These are phyloP conservation scores for Suhomyces sp. DNA, from an alignment of 805 yeast genomes.

Conservation along the genomic window DNA sequence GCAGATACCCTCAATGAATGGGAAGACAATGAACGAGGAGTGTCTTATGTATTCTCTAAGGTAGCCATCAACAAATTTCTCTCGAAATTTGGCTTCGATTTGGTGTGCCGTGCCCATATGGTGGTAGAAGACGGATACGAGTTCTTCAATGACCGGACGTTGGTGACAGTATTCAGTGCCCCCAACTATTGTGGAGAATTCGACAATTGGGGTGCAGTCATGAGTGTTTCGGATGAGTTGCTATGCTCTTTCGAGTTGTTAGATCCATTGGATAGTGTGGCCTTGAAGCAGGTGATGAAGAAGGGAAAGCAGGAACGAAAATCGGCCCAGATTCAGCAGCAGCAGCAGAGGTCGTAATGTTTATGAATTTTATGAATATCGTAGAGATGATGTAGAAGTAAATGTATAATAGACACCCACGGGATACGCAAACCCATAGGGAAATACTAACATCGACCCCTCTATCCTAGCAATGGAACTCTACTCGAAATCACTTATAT, in stretches of 20 bases:
- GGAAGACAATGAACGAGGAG: slow-evolving; percentile 88
- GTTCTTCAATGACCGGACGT: slow-evolving; percentile 66
- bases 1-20: slow-evolving; percentile 80
- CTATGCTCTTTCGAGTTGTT: slow-evolving; percentile 89
- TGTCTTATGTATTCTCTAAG: slow-evolving; percentile 73
- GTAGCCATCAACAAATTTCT: slow-evolving; percentile 78
- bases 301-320: slow-evolving; percentile 88
- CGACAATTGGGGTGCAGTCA: slow-evolving; percentile 96
- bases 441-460: no score
- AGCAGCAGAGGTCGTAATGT: slow-evolving; percentile 1
- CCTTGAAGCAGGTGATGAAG: slow-evolving; percentile 91
- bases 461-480: no score
- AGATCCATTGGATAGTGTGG: slow-evolving; percentile 91
- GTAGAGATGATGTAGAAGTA: not conserved
- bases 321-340: slow-evolving; percentile 39
- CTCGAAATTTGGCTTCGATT: slow-evolving; percentile 71
- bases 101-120: slow-evolving; percentile 86
- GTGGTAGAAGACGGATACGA: slow-evolving; percentile 82
- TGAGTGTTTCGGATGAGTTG: slow-evolving; percentile 92
- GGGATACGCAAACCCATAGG: no score
- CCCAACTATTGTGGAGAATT: slow-evolving; percentile 82
- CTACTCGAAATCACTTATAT: no score
- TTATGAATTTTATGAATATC: not conserved
- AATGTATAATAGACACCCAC: not conserved
- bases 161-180: slow-evolving; percentile 72